A percentile compares a stretch with the other conserved stretches of the same genome.
These are phyloP conservation scores for Termitomyces titanicus DNA, from an alignment of 768 basidiomycete species.

Conservation along the genomic window DNA sequence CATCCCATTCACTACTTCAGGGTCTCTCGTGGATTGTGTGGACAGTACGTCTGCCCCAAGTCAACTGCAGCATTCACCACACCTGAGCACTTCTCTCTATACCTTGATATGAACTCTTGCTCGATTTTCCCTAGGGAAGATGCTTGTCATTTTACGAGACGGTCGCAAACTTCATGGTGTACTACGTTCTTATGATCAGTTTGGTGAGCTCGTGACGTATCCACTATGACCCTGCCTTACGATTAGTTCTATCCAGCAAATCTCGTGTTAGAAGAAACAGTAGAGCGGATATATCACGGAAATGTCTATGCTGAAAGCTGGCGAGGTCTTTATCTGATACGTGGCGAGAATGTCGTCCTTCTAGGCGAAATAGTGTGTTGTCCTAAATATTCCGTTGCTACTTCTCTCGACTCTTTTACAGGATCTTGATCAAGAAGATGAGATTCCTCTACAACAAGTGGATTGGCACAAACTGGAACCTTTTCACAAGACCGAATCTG, in stretches of 20 bases:
- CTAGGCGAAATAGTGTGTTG: conserved; percentile 89
- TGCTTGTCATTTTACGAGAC: conserved; percentile 94
- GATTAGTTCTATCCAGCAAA: conserved; percentile 59
- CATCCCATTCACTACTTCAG: conserved; percentile 98
- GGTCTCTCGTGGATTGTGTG: conserved; percentile 97
- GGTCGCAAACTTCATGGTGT: conserved; percentile 97
- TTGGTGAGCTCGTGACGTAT: conserved; percentile 56
- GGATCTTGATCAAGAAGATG: conserved; percentile 94
- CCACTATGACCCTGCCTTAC: not conserved
- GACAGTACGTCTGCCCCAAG: conserved; percentile 91
- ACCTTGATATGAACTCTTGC: conserved; percentile 22
- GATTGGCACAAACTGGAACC: conserved; percentile 68
- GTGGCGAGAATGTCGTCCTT: conserved; percentile 97
- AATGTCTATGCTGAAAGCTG: conserved; percentile 85
- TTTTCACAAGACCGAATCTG: conserved; percentile 71
- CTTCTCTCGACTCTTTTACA: conserved; percentile 25
- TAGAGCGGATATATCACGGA: conserved; percentile 91
- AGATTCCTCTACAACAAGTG: conserved; percentile 72
- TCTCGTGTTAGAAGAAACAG: conserved; percentile 92
- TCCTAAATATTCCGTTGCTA: not conserved
- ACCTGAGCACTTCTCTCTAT: conserved; percentile 39
- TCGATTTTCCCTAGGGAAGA: conserved; percentile 75
- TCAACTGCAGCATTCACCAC: conserved; percentile 45
- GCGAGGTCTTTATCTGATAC: conserved; percentile 88
- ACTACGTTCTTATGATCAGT: conserved; percentile 96